A percentile compares a stretch with the other conserved stretches of the same genome.
Evolutionary conservation across 768 basidiomycete genomes (phyloP).

Genomic region (Ramaria sp.): DNA sequence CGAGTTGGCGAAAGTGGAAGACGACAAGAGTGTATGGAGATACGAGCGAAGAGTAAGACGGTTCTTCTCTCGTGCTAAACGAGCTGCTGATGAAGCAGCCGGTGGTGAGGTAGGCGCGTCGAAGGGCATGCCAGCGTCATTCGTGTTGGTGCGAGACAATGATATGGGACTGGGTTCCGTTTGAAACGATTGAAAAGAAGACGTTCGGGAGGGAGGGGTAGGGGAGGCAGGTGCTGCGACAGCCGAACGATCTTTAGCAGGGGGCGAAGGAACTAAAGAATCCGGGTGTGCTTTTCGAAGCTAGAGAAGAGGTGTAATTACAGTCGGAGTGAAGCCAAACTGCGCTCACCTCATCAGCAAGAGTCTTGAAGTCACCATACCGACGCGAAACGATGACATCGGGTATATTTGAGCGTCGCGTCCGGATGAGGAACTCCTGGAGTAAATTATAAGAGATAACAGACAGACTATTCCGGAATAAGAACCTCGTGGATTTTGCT

Average conservation of each 20-base stretch:
- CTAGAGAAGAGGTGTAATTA: slow-evolving; percentile 25
- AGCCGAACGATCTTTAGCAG: slow-evolving; percentile 77
- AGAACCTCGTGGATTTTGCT: slow-evolving; percentile 80
- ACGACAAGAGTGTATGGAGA: slow-evolving; percentile 67
- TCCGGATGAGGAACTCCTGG: slow-evolving; percentile 93
- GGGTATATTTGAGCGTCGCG: slow-evolving; percentile 53
- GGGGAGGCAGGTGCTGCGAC: slow-evolving; percentile 36
- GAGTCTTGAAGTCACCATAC: slow-evolving; percentile 90
- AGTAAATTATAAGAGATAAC: background rate
- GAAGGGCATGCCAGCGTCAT: background rate
- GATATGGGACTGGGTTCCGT: background rate
- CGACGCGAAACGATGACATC: slow-evolving; percentile 87
- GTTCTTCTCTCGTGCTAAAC: slow-evolving; percentile 86
- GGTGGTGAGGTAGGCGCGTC: background rate
- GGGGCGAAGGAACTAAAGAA: slow-evolving; percentile 70
- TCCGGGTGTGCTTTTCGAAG: slow-evolving; percentile 81
- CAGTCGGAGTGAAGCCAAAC: background rate
- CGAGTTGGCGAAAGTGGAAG: slow-evolving; percentile 66
- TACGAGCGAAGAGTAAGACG: slow-evolving; percentile 88
- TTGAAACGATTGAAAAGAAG: slow-evolving; percentile 1
- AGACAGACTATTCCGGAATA: slow-evolving; percentile 12
- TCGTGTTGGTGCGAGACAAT: background rate
- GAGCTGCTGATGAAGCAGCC: slow-evolving; percentile 17
- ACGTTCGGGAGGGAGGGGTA: slow-evolving; percentile 17
- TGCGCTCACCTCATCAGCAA: slow-evolving; percentile 65